phyloP scores from a whole-genome alignment of 129 eudicot genomes.

The Tanacetum coccineum region DNA sequence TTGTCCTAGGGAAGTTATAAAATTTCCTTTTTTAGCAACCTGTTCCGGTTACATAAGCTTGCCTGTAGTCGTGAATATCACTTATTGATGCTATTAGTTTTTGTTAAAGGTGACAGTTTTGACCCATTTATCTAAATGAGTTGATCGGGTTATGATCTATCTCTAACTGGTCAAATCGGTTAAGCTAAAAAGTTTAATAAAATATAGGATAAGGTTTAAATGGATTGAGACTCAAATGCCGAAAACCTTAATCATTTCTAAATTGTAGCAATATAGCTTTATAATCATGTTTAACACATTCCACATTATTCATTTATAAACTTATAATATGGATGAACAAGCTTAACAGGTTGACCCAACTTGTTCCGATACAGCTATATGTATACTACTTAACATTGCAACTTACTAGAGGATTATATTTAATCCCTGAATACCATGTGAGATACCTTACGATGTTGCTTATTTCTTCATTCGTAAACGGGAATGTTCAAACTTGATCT shows the following conservation, averaged over 20 bases:
- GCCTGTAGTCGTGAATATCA: neutral
- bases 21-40: neutral
- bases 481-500: conserved; percentile 5
- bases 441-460: neutral
- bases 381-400: too few relatives aligned
- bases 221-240: too few relatives aligned
- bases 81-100: conserved; percentile 12
- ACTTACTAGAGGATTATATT: too few relatives aligned
- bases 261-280: neutral
- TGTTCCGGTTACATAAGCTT: conserved; percentile 1
- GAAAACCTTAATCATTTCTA: neutral
- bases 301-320: too few relatives aligned
- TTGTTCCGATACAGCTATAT: too few relatives aligned
- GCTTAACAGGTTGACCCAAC: neutral
- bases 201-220: too few relatives aligned
- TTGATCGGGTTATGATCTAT: too few relatives aligned
- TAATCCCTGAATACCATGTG: neutral
- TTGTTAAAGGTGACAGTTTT: neutral
- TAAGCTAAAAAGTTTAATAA: too few relatives aligned
- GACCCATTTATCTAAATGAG: neutral
- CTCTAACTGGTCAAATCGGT: too few relatives aligned
- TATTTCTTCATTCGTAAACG: neutral
- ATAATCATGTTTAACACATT: neutral
- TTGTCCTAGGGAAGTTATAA: too few relatives aligned
- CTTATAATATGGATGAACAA: too few relatives aligned